These are phyloP conservation scores for Fraxinus angustifolia DNA, from an alignment of 305 asterid species.

Conservation along the genomic window DNA sequence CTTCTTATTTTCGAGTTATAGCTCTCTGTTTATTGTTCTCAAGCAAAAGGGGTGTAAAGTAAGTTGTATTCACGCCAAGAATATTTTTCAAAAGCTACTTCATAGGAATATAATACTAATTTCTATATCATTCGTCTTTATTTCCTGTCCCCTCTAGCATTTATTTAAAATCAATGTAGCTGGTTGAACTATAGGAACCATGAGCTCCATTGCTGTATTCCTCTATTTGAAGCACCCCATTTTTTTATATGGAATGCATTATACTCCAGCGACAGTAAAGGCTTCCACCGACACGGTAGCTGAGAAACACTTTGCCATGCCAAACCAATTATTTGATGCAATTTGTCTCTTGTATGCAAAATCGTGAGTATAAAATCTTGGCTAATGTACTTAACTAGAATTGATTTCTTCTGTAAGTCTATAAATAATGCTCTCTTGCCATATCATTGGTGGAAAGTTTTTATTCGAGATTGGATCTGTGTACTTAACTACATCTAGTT, in stretches of 20 bases:
- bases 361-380: not conserved
- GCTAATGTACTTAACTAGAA: too few relatives aligned
- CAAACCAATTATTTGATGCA: not conserved
- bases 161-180: not conserved
- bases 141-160: not conserved
- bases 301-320: not conserved
- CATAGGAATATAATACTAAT: not conserved
- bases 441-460: too few relatives aligned
- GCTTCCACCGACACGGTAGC: not conserved
- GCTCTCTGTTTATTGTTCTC: not conserved
- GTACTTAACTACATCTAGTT: not conserved
- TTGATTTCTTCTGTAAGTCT: too few relatives aligned
- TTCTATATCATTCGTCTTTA: not conserved
- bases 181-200: not conserved
- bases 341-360: not conserved
- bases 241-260: not conserved
- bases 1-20: not conserved
- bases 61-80: not conserved
- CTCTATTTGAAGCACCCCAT: not conserved
- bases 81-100: not conserved
- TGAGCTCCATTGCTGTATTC: too few relatives aligned
- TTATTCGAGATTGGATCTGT: too few relatives aligned
- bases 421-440: too few relatives aligned
- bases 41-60: not conserved
- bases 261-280: not conserved